Evolutionary conservation across 1,284 basidiomycete species (phyloP), one percentile per base, ranked within the genome.

Genomic region (Ceratobasidium sp.): DNA sequence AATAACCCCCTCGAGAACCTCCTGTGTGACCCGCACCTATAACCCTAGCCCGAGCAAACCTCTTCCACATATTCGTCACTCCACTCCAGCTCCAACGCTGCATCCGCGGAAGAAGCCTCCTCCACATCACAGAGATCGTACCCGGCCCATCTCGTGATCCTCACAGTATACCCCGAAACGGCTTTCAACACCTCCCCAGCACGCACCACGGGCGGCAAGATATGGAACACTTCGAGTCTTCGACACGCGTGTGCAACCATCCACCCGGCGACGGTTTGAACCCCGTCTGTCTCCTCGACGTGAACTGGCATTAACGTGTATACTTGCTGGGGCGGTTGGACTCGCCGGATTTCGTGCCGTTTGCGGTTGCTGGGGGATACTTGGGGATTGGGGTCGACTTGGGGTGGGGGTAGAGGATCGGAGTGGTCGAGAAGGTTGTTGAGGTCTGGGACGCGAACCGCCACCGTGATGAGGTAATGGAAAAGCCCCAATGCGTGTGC

Each of bases 71-170:
- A 56, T 24, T 58, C 68, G 13, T 71, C 68, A 19, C 39, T 71
- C 68, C 68, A 71, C 41, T 46, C 68, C 37, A 58, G 41, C 49
- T 71, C 68, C 29, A 71, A 48, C 3, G 54, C 54, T n/a, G 68
- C 53, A 49, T 71, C 68, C 68, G 54, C 54, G 9, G 14, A 37
- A 39, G 68, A 43, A 16, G 68, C 68, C 31, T 71, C 68, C 31
- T 71, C 68, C 39, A 71, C 53, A 31, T 71, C 68, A 29, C 68
- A 71, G 2, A 71, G 22, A 24, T 71, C 68, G 31, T 71, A 71
- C 27, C 68, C 68, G 16, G 68, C 68, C 68, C 68, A 71, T n/a
- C 68, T 22, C 22, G 68, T 71, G n/a, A 71, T 71, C 41, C 68
- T 58, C 3, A 71, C 54, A 31, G 68, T 71, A 29, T 71, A 71